Evolutionary conservation across 331 rosid species (phyloP), one percentile per base, ranked within the genome.

Genomic region (Prunus yedoensis): DNA sequence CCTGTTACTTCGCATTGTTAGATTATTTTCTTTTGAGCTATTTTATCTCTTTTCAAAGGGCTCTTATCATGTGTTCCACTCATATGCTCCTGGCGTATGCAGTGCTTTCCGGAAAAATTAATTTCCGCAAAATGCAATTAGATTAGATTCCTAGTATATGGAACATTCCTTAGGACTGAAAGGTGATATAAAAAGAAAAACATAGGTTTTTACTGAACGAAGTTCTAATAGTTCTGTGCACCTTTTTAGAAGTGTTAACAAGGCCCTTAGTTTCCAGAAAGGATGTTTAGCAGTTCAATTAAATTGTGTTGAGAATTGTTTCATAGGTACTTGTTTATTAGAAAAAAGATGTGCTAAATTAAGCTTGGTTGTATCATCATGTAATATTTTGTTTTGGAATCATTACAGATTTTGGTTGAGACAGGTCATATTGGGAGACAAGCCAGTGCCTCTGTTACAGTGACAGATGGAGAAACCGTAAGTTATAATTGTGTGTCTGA

Each of bases 381-480:
- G 30, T 70, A 68, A 78, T 68, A 62, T 57, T 58, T 32, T 12
- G 43, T 38, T 66, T 76, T 76, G 81, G 58, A 35, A 57, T 80
- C 74, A 79, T 46, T 87, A n/a, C 92, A 92, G 97, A 92, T 94
- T 78, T 84, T 92, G 90, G 95, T 94, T 54, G 99, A 94, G 90
- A 94, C 97, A 41, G 99, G 97, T 74, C 93, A 90, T 79, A 94
- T 94, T 4, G 99, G 97, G 73, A 92, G 97, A 82, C 99, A 92
- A 84, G 91, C 99, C 82, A 92, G 97, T 86, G 93, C 92, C 60
- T 76, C 97, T 67, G 96, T 94, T 80, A 94, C 96, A 45, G 93
- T 92, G 70, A 94, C 97, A 18, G 99, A 94, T 66, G 97, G 99
- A 71, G 97, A 94, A 81, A 94, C 97, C n/a, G 99, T 94, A 84